phyloP scores from a whole-genome alignment of 169 alveolate genomes.

The Miamiensis avidus region DNA sequence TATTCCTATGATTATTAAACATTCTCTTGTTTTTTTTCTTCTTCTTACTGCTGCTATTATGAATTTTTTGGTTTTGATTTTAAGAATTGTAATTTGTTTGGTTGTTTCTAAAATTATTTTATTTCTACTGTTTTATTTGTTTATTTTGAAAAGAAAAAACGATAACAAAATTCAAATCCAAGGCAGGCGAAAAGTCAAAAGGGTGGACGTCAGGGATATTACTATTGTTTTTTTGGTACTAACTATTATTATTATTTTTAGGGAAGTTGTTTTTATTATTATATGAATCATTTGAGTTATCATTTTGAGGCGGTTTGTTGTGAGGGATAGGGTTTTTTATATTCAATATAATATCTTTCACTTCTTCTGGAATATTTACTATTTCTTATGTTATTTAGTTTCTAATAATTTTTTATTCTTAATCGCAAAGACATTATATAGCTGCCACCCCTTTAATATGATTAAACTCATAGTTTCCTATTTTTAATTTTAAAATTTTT shows the following conservation, averaged over 20 bases:
- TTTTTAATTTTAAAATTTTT: too few relatives aligned
- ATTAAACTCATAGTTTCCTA: neutral
- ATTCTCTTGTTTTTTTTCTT: neutral
- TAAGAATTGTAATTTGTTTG: neutral
- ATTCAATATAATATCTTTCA: neutral
- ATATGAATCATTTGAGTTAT: too few relatives aligned
- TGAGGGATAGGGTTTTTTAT: neutral
- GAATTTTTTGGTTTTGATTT: neutral
- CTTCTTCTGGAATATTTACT: neutral
- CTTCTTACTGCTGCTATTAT: too few relatives aligned
- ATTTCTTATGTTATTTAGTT: neutral
- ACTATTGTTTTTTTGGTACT: neutral
- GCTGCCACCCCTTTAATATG: neutral
- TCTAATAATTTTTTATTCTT: too few relatives aligned
- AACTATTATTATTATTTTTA: too few relatives aligned
- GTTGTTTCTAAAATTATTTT: too few relatives aligned
- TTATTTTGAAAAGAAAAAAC: neutral
- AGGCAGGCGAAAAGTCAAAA: neutral
- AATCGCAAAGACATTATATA: neutral
- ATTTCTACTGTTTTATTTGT: too few relatives aligned
- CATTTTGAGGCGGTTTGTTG: neutral
- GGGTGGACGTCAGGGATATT: neutral
- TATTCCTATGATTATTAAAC: neutral
- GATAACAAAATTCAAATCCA: too few relatives aligned
- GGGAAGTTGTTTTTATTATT: too few relatives aligned